Percentiles rank a stretch among this genome's conserved stretches.
phyloP scores from a whole-genome alignment of 495 filamentous ascomycete genomes.

The Glonium stellatum region DNA sequence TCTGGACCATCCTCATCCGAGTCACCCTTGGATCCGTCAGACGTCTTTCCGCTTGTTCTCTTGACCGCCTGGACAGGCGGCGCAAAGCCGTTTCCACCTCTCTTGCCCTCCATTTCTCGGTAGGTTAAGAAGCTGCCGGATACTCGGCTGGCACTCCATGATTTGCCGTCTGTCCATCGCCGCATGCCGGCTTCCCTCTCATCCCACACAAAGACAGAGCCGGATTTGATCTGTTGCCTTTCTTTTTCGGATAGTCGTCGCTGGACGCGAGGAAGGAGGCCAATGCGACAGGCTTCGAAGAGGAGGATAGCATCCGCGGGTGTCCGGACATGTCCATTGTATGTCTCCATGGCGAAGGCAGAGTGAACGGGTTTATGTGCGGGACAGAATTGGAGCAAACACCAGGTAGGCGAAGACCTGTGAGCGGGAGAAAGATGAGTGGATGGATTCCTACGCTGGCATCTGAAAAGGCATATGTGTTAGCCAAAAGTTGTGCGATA shows the following conservation, averaged over 20 bases:
- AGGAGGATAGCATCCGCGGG: slow-evolving; percentile 93
- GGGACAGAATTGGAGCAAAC: not conserved
- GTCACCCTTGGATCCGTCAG: slow-evolving; percentile 12
- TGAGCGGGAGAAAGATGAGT: not conserved
- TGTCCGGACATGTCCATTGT: slow-evolving; percentile 84
- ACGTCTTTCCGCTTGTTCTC: slow-evolving; percentile 11
- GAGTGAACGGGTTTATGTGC: not conserved
- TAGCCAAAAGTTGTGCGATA: not conserved
- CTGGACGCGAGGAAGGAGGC: slow-evolving; percentile 85
- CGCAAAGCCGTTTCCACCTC: slow-evolving; percentile 57
- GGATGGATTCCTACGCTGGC: not conserved
- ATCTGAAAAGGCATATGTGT: slow-evolving; percentile 6
- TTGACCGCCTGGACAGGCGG: slow-evolving; percentile 35
- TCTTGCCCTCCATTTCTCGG: slow-evolving; percentile 97
- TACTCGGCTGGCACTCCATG: slow-evolving; percentile 95
- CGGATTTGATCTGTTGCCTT: slow-evolving; percentile 84
- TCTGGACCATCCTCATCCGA: slow-evolving; percentile 71
- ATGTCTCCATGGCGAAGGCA: slow-evolving; percentile 72
- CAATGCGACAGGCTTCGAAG: slow-evolving; percentile 91
- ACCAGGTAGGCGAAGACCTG: not conserved
- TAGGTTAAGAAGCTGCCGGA: slow-evolving; percentile 98
- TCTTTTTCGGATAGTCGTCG: slow-evolving; percentile 93
- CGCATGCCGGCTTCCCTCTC: slow-evolving; percentile 97
- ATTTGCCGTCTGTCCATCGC: slow-evolving; percentile 97
- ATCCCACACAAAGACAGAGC: slow-evolving; percentile 98